These are phyloP conservation scores for Austropuccinia psidii DNA, from an alignment of 1,284 basidiomycete species.

Conservation along the genomic window DNA sequence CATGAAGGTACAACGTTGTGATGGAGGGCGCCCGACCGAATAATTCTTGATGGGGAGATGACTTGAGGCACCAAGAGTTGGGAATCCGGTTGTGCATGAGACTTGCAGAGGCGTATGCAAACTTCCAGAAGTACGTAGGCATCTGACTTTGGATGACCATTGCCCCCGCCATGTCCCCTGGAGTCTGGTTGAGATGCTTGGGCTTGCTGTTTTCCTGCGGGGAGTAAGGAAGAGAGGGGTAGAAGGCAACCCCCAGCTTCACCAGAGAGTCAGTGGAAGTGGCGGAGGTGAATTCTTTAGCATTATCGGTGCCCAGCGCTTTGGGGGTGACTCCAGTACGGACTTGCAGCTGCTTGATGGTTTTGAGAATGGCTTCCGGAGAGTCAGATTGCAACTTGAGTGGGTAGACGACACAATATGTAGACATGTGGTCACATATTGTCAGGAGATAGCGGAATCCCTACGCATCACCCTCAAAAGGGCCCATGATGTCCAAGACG, in stretches of 20 bases:
- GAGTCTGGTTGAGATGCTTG: neutral
- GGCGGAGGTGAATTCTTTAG: neutral
- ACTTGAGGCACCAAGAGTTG: neutral
- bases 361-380: neutral
- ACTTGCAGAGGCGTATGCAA: neutral
- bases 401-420: neutral
- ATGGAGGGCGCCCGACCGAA: neutral
- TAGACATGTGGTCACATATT: neutral
- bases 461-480: neutral
- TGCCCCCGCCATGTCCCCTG: neutral
- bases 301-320: neutral
- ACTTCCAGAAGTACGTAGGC: neutral
- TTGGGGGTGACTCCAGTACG: too few species aligned
- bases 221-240: neutral
- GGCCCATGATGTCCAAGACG: neutral
- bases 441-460: neutral
- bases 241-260: neutral
- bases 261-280: neutral
- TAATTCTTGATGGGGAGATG: neutral
- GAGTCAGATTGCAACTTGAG: neutral
- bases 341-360: too few species aligned
- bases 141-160: neutral
- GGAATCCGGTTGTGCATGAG: slow-evolving; percentile 1
- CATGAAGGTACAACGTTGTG: neutral
- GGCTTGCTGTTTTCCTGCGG: neutral